Conservation (phyloP, 352 stramenopile species). For the Sclerospora graminicola region DNA sequence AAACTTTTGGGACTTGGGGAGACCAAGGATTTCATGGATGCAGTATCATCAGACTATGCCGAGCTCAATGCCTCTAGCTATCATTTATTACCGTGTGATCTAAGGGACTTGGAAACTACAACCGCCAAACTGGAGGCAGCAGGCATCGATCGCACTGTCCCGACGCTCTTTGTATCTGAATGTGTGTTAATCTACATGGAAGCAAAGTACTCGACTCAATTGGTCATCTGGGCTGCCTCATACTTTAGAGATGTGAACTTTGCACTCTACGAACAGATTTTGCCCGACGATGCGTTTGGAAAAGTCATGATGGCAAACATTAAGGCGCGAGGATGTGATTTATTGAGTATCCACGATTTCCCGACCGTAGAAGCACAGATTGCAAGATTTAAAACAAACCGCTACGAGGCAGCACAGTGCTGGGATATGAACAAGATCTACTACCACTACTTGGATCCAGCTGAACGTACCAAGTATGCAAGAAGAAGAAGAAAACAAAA, state of each 20-base stretch:
- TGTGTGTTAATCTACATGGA: conserved; percentile 91
- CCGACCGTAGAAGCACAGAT: conserved; percentile 68
- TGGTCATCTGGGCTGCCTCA: conserved; percentile 56
- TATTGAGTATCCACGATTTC: conserved; percentile 79
- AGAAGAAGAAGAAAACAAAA: too few species aligned
- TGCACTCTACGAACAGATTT: conserved; percentile 87
- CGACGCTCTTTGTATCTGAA: conserved; percentile 84
- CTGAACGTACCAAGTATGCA: conserved; percentile 56
- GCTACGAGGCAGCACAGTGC: conserved; percentile 64
- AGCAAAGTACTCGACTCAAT: conserved; percentile 54
- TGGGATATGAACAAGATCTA: conserved; percentile 90
- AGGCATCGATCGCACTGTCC: conserved; percentile 33
- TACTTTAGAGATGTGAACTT: conserved; percentile 76
- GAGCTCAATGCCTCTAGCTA: conserved; percentile 67
- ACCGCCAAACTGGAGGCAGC: conserved; percentile 47
- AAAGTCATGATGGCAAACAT: conserved; percentile 88
- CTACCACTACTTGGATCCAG: conserved; percentile 73
- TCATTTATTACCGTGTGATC: conserved; percentile 66
- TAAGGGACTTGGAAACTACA: conserved; percentile 48
- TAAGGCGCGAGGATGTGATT: conserved; percentile 78
- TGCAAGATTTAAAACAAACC: conserved; percentile 52
- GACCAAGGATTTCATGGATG: conserved; percentile 35
- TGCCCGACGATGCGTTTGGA: conserved; percentile 84
- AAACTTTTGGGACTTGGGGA: conserved; percentile 29
- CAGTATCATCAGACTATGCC: conserved; percentile 38